Percentiles rank a stretch among this genome's conserved stretches.
phyloP scores from a whole-genome alignment of 2,329 filamentous ascomycete genomes.

The Lachnellula willkommii region DNA sequence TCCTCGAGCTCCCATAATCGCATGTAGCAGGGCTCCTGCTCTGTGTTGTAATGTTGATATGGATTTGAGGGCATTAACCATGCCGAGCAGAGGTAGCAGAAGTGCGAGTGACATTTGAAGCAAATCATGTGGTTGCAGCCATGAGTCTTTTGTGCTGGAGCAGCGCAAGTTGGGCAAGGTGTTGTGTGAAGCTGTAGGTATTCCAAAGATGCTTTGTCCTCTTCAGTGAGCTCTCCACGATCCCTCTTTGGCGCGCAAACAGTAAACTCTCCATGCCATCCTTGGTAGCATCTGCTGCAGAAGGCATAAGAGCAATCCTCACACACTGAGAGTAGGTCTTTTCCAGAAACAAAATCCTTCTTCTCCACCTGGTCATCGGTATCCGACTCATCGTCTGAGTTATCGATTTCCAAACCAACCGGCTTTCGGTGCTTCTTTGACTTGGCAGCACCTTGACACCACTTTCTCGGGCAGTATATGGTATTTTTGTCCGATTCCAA shows the following conservation, averaged over 20 bases:
- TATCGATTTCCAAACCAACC: conserved; percentile 54
- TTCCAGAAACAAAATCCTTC: conserved; percentile 27
- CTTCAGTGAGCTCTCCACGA: conserved; percentile 67
- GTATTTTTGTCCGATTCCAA: conserved; percentile 89
- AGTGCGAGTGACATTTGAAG: conserved; percentile 82
- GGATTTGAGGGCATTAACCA: conserved; percentile 79
- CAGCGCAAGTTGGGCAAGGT: conserved; percentile 80
- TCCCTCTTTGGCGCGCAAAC: conserved; percentile 63
- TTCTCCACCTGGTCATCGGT: conserved; percentile 30
- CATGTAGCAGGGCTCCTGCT: conserved; percentile 68
- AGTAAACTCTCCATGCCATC: conserved; percentile 88
- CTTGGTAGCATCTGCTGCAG: conserved; percentile 61
- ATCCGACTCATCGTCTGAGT: conserved; percentile 49
- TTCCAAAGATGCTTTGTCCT: conserved; percentile 80
- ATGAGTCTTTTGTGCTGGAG: conserved; percentile 81
- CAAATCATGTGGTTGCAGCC: conserved; percentile 98
- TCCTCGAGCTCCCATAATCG: conserved; percentile 85
- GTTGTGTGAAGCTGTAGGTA: conserved; percentile 80
- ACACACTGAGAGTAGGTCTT: conserved; percentile 74
- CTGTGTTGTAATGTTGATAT: conserved; percentile 80
- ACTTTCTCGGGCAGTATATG: conserved; percentile 84
- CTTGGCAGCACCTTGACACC: conserved; percentile 85
- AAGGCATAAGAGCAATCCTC: conserved; percentile 88
- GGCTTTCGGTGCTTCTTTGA: conserved; percentile 70
- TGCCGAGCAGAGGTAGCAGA: conserved; percentile 89